phyloP scores from a whole-genome alignment of 1,284 basidiomycete genomes.

The Malassezia slooffiae region DNA sequence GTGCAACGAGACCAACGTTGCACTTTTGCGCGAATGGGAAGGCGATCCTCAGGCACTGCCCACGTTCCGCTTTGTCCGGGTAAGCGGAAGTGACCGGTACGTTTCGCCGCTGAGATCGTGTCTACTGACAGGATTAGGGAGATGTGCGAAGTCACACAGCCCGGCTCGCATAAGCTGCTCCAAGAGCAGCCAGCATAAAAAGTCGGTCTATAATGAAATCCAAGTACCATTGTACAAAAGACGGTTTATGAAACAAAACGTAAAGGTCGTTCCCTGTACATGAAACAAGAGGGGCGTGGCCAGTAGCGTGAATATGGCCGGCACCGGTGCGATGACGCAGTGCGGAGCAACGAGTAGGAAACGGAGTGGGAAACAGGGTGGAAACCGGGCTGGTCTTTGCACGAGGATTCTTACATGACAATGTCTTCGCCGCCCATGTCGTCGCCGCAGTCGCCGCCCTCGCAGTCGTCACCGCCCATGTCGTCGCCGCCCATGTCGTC shows the following conservation, averaged over 20 bases:
- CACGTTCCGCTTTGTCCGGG: conserved; percentile 37
- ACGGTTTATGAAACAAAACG: too few relatives aligned
- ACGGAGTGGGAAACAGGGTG: too few relatives aligned
- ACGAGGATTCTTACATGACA: too few relatives aligned
- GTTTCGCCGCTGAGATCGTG: neutral
- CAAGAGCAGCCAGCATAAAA: too few relatives aligned
- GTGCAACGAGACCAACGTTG: conserved; percentile 30
- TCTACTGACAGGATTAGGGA: conserved; percentile 12
- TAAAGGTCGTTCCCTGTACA: too few relatives aligned
- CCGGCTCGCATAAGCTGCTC: conserved; percentile 30
- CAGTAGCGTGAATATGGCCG: too few relatives aligned
- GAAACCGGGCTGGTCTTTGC: too few relatives aligned
- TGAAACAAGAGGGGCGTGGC: too few relatives aligned
- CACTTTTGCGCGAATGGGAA: conserved; percentile 36
- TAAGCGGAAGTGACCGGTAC: conserved; percentile 30
- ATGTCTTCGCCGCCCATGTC: neutral
- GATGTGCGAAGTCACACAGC: conserved; percentile 24
- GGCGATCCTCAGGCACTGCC: conserved; percentile 39
- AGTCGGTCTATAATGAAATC: too few relatives aligned
- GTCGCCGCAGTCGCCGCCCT: conserved; percentile 1
- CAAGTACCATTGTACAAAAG: too few relatives aligned
- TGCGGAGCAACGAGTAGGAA: neutral
- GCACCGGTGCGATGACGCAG: too few relatives aligned
- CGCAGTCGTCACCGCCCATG: neutral
- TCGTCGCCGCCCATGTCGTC: neutral